A percentile compares a stretch with the other conserved stretches of the same genome.
Conservation (phyloP, 495 filamentous ascomycete species). For the Penicilliopsis zonata region DNA sequence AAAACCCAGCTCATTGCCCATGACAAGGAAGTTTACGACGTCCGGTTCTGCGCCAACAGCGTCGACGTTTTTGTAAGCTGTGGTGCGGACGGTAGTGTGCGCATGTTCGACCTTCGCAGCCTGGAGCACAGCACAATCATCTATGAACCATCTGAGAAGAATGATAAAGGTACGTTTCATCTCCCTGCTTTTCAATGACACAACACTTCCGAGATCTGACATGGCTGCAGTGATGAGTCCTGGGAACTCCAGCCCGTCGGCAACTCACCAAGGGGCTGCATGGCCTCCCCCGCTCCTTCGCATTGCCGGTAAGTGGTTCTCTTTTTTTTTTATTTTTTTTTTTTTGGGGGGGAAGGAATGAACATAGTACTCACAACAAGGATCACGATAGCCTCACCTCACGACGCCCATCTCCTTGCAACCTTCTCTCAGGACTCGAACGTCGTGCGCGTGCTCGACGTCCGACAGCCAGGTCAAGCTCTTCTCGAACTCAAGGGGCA, state of each 20-base stretch:
- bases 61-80: conserved; percentile 97
- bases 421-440: conserved; percentile 93
- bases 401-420: conserved; percentile 89
- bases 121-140: conserved; percentile 98
- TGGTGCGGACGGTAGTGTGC: conserved; percentile 92
- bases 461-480: conserved; percentile 91
- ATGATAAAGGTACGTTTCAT: conserved; percentile 55
- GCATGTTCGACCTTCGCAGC: conserved; percentile 97
- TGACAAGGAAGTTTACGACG: conserved; percentile 98
- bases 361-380: no score
- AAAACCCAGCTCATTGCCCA: conserved; percentile 98
- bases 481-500: conserved; percentile 93
- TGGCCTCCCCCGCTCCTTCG: conserved; percentile 78
- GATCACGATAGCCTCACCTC: conserved; percentile 61
- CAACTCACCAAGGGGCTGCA: conserved; percentile 61
- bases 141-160: conserved; percentile 88
- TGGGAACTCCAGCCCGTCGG: conserved; percentile 48
- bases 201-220: conserved; percentile 1
- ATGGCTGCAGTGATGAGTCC: conserved; percentile 27
- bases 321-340: background rate
- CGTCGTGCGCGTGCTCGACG: conserved; percentile 89
- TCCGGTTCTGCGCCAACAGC: conserved; percentile 91
- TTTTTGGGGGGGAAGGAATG: background rate
- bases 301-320: conserved; percentile 46
- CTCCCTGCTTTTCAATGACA: background rate